These are phyloP conservation scores for Dothidotthia symphoricarpi DNA, from an alignment of 2,329 filamentous ascomycete species.

Conservation along the genomic window DNA sequence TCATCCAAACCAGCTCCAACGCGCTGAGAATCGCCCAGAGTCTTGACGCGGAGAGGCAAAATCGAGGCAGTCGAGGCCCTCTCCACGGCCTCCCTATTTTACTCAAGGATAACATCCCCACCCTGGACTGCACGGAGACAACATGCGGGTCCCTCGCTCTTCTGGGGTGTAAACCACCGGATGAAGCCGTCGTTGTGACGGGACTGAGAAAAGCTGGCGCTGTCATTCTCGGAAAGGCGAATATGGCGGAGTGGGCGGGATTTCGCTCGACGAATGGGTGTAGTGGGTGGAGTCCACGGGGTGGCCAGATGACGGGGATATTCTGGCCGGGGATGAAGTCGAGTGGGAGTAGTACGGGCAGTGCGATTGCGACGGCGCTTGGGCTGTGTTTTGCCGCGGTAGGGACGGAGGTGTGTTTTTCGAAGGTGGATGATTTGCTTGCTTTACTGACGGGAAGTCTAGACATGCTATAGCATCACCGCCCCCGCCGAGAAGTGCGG, in stretches of 20 bases:
- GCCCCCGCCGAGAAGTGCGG: constrained; percentile 18
- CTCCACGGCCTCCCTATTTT: constrained; percentile 62
- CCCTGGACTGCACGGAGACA: constrained; percentile 27
- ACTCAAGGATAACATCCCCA: constrained; percentile 63
- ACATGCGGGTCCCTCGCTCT: constrained; percentile 60
- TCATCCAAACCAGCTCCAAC: constrained; percentile 52
- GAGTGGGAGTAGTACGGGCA: constrained; percentile 60
- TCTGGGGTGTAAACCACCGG: constrained; percentile 52
- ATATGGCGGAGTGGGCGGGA: constrained; percentile 62
- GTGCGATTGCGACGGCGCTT: constrained; percentile 56
- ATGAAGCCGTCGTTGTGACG: constrained; percentile 57
- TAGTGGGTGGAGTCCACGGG: constrained; percentile 62
- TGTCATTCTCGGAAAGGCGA: constrained; percentile 63
- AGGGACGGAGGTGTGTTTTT: constrained; percentile 52
- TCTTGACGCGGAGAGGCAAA: constrained; percentile 47
- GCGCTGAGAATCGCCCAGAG: constrained; percentile 49
- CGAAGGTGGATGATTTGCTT: not conserved
- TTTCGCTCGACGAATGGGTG: constrained; percentile 54
- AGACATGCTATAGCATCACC: constrained; percentile 15
- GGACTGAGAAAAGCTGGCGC: constrained; percentile 59
- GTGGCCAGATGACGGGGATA: constrained; percentile 59
- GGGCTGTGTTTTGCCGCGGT: constrained; percentile 57
- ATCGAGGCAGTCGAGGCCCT: constrained; percentile 46
- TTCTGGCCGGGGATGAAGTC: constrained; percentile 61
- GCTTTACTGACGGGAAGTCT: not conserved